These are phyloP conservation scores for Cruciata laevipes DNA, from an alignment of 257 asterid species.

Conservation along the genomic window DNA sequence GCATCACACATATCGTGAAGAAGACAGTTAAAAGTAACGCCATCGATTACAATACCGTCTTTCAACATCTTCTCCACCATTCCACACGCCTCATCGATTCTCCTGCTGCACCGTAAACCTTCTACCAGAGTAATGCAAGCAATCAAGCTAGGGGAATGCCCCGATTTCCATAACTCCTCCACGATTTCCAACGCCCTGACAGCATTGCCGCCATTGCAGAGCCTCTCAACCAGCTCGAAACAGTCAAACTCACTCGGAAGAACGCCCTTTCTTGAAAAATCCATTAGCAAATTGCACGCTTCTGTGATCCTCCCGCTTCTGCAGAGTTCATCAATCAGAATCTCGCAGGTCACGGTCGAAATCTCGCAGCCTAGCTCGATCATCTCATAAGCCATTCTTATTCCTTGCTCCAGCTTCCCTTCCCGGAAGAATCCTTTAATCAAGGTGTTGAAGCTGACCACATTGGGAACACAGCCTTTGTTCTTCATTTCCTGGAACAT, in stretches of 20 bases:
- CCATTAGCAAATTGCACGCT: conserved; percentile 56
- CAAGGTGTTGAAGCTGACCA: conserved; percentile 82
- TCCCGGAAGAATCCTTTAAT: conserved; percentile 68
- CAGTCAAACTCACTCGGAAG: conserved; percentile 56
- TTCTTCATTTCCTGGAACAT: conserved; percentile 81
- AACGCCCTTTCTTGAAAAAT: conserved; percentile 47
- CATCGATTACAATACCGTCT: conserved; percentile 52
- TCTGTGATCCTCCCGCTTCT: conserved; percentile 43
- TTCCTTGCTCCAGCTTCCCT: conserved; percentile 61
- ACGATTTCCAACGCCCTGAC: conserved; percentile 47
- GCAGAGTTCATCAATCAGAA: conserved; percentile 63
- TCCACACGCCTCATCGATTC: conserved; percentile 33
- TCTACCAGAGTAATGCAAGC: conserved; percentile 70
- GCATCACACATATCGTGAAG: conserved; percentile 55
- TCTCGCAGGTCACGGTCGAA: conserved; percentile 69
- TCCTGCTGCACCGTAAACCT: conserved; percentile 41
- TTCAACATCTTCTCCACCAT: conserved; percentile 53
- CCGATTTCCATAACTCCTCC: conserved; percentile 60
- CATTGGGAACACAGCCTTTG: conserved; percentile 77
- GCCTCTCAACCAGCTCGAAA: conserved; percentile 46
- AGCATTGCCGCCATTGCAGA: conserved; percentile 37
- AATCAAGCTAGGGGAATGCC: conserved; percentile 52
- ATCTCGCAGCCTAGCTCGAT: conserved; percentile 63
- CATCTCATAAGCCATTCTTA: conserved; percentile 83
- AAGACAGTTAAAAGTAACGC: conserved; percentile 74